Evolutionary conservation across 139 green algal species (phyloP), one percentile per base, ranked within the genome.

Genomic region (Yamagishiella unicocca): DNA sequence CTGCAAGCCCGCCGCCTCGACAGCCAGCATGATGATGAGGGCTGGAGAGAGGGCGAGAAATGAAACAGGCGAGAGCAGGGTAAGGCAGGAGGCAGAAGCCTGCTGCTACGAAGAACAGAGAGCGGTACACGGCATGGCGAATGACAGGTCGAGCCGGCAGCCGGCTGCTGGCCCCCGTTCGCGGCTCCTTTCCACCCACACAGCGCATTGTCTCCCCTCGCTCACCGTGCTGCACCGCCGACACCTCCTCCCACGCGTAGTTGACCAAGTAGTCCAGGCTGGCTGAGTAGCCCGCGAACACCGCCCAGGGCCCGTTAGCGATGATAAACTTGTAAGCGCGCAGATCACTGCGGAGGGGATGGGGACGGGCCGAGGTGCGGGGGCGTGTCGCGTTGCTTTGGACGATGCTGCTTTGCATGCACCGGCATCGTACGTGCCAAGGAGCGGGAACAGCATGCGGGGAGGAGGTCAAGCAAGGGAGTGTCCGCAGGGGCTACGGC

Each of bases 11-110:
- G 72, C 37, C 25, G 74, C 84, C 74, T 89, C 73, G 22, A 89
- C 43, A 24, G 79, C 43, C 61, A 89, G 61, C 73, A 89, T 54
- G 42, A 77, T 82, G 61, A 89, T 67, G 5, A 84, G 33, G 53
- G 46, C 82, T 87, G 55, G 14, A 29, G 71, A 42, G 40, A 27
- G 71, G 29, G 27, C 24, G 42, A 53, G 37, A 42, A 42, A 73
- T 6, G 37, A 31, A 53, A 9, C 37, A n/a, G 38, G 37, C 10
- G 35, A n/a, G 68, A 29, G 68, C 19, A 76, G 17, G 64, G 68
- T 54, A 37, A 54, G 7, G 37, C 19, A 67, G 17, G 50, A 58
- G 50, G 17, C 14, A 58, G 14, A 58, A 12, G 50, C 50, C 12
- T 25, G 12, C 50, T 25, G 50, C 50, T 58, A 58, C 17, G 12